Evolutionary conservation across 345 rosid species (phyloP).

Genomic region (Gynandropsis gynandra): DNA sequence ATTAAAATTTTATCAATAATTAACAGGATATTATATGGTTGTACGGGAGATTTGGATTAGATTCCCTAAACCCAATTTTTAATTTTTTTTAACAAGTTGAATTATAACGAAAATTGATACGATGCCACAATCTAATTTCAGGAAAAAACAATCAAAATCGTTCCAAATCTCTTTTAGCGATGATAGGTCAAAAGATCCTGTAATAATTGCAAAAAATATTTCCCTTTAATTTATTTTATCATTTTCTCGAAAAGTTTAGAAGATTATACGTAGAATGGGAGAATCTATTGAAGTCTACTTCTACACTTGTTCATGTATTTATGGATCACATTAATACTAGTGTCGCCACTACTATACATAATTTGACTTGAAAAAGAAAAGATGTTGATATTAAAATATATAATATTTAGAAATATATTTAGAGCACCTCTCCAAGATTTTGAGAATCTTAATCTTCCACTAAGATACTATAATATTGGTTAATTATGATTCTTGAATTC

Average conservation of each 20-base stretch:
- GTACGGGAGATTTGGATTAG: no score
- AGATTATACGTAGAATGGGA: neutral
- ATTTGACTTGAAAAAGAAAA: neutral
- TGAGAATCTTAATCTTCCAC: no score
- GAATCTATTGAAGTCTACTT: conserved; percentile 10
- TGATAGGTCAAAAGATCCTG: conserved; percentile 28
- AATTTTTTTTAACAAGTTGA: conserved; percentile 20
- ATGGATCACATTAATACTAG: conserved; percentile 3
- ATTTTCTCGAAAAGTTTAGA: neutral
- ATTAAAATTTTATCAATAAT: no score
- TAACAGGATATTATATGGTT: no score
- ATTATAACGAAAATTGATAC: conserved; percentile 27
- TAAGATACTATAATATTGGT: neutral
- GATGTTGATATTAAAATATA: neutral
- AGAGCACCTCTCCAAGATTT: no score
- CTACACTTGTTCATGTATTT: neutral
- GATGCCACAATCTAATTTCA: conserved; percentile 28
- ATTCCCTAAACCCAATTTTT: no score
- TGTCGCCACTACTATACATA: conserved; percentile 6
- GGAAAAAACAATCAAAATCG: conserved; percentile 11
- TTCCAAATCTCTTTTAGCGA: conserved; percentile 23
- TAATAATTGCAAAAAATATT: conserved; percentile 12
- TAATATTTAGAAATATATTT: neutral
- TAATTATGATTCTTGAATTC: no score
- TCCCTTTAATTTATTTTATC: neutral